phyloP scores from a whole-genome alignment of 2,329 filamentous ascomycete species.

The Talaromyces sp. region DNA sequence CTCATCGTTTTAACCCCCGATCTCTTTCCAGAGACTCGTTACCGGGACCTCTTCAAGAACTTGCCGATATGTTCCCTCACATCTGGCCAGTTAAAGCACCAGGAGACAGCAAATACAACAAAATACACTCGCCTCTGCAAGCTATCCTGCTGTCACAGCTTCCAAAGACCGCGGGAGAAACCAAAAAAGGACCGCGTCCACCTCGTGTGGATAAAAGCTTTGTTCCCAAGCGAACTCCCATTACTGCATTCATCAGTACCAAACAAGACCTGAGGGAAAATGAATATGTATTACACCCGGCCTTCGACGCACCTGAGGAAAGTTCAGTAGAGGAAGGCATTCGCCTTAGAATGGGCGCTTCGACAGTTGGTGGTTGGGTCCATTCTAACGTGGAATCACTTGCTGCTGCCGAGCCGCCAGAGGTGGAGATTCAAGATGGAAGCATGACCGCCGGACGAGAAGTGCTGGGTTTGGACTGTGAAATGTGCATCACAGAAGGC shows the following conservation, averaged over 20 bases:
- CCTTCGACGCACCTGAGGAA: constrained; percentile 54
- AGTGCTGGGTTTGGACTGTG: constrained; percentile 81
- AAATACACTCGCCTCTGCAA: constrained; percentile 80
- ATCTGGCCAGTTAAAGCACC: constrained; percentile 86
- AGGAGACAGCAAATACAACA: constrained; percentile 73
- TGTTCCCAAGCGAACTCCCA: constrained; percentile 70
- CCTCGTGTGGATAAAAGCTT: constrained; percentile 60
- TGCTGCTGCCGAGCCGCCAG: constrained; percentile 62
- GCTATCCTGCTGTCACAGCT: constrained; percentile 73
- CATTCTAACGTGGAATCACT: constrained; percentile 65
- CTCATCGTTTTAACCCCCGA: constrained; percentile 28
- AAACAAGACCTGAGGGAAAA: constrained; percentile 72
- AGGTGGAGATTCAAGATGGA: constrained; percentile 67
- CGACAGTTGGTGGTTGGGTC: constrained; percentile 66
- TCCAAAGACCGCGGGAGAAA: constrained; percentile 64
- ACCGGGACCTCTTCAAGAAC: constrained; percentile 53
- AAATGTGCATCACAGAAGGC: constrained; percentile 89
- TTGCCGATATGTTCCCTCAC: constrained; percentile 78
- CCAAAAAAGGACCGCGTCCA: constrained; percentile 52
- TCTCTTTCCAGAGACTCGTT: constrained; percentile 24
- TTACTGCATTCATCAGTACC: constrained; percentile 71
- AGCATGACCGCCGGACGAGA: constrained; percentile 77
- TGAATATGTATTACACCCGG: constrained; percentile 78
- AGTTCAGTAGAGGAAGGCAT: constrained; percentile 48
- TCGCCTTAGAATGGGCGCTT: constrained; percentile 47